phyloP scores from a whole-genome alignment of 2,329 filamentous ascomycete species.

The Elsinoe arachidis region DNA sequence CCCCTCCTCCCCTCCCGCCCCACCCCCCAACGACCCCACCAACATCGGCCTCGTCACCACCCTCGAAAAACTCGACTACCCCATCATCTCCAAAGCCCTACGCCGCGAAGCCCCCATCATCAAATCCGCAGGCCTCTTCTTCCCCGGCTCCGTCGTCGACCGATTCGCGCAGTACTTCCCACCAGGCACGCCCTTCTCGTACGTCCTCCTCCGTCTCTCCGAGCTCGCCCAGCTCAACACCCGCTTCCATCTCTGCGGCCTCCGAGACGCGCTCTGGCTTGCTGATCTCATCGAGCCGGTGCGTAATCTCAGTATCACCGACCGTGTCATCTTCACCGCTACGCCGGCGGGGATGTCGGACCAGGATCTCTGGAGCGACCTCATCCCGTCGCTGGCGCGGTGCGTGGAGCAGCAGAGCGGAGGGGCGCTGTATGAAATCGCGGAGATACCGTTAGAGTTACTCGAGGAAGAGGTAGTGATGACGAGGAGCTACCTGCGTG shows the following conservation, averaged over 20 bases:
- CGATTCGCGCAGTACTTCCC: conserved; percentile 77
- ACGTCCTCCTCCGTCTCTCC: conserved; percentile 66
- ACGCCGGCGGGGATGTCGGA: conserved; percentile 58
- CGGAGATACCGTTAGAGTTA: conserved; percentile 60
- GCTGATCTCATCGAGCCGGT: conserved; percentile 68
- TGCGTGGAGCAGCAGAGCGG: conserved; percentile 59
- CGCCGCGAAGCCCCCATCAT: conserved; percentile 55
- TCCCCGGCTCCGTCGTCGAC: conserved; percentile 62
- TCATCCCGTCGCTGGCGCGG: conserved; percentile 57
- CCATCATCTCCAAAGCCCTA: conserved; percentile 55
- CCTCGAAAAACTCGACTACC: conserved; percentile 61
- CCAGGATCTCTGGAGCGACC: conserved; percentile 31
- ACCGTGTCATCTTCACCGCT: conserved; percentile 67
- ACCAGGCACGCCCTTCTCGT: conserved; percentile 69
- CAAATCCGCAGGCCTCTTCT: conserved; percentile 61
- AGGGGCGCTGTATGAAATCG: conserved; percentile 63
- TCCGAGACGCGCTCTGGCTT: conserved; percentile 55
- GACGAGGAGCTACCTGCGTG: conserved; percentile 51
- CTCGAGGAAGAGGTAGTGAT: conserved; percentile 50
- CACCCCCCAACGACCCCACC: conserved; percentile 19
- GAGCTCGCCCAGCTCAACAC: conserved; percentile 57
- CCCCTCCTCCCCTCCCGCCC: background rate
- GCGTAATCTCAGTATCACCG: conserved; percentile 56
- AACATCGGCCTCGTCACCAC: conserved; percentile 69
- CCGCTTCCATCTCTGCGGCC: conserved; percentile 61